Evolutionary conservation across 352 stramenopile species (phyloP), one percentile per base, ranked within the genome.

Genomic region (Pythium utonaiense): DNA sequence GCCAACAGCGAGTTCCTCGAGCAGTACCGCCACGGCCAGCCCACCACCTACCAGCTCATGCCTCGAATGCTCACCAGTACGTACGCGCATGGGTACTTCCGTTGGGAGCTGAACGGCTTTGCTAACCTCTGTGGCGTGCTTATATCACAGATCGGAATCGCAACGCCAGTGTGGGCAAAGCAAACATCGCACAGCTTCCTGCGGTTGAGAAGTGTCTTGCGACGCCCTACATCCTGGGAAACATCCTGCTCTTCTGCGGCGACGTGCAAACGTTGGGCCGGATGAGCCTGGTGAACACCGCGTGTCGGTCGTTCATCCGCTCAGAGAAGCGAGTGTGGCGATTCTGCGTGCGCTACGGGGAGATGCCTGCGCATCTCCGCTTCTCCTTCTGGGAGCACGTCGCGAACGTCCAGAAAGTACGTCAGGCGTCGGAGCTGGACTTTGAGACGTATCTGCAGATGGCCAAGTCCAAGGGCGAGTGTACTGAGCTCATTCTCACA

Each of bases 401-500:
- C 14, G 67, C 75, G 7, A 74, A 77, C 17, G 61, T 78, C n/a
- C 21, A 57, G 6, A 73, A 75, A n/a, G 57, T 78, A 0, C 83
- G 83, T 8, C 58, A 75, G 3, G 31, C 73, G 9, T 86, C 81
- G 0, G 80, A 93, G 33, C 41, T 87, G 22, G 86, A 95, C 65
- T 95, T 90, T 47, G 80, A 90, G 41, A 93, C 84, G 44, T 93
- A 95, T 48, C 59, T 93, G 59, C 77, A 91, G 24, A 92, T 93
- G 83, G 82, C 80, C 17, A 64, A 89, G 31, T 93, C 84, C 3
- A 95, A 93, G 49, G 79, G 81, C n/a, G 84, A 93, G 28, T 87
- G 72, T 27, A 92, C 82, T 9, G 84, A 95, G 57, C 64, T 88
- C 3, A 95, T 95, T 50, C 66, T 85, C 65, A 93, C 81, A n/a